A percentile compares a stretch with the other conserved stretches of the same genome.
phyloP scores from a whole-genome alignment of 805 yeast genomes.

The Yamadazyma philogaea region DNA sequence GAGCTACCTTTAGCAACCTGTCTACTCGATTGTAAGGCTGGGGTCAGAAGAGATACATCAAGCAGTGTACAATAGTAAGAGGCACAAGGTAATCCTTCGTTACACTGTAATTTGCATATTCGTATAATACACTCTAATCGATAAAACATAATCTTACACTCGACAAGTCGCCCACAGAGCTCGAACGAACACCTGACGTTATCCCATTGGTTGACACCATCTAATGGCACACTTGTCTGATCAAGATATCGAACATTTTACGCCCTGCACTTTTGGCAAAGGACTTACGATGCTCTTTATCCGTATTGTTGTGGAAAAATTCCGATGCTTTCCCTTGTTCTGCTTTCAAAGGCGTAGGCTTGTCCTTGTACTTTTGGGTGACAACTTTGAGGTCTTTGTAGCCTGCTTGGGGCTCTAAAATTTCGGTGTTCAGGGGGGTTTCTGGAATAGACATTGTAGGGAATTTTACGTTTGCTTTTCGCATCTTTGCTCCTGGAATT shows the following conservation, averaged over 20 bases:
- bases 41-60: no score
- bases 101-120: background rate
- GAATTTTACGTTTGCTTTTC: conserved; percentile 6
- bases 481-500: conserved; percentile 1
- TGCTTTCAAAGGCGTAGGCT: conserved; percentile 32
- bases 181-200: no score
- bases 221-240: conserved; percentile 21
- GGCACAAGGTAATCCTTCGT: no score
- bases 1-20: no score
- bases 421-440: conserved; percentile 24
- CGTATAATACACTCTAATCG: conserved; percentile 2
- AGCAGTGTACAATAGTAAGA: no score
- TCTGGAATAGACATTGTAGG: conserved; percentile 24
- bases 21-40: no score
- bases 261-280: conserved; percentile 29
- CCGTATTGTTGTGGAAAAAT: conserved; percentile 26
- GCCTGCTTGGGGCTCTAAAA: conserved; percentile 29
- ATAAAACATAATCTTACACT: no score
- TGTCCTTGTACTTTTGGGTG: conserved; percentile 29
- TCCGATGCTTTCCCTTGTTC: conserved; percentile 25
- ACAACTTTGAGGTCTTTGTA: conserved; percentile 27
- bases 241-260: conserved; percentile 19
- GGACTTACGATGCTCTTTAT: conserved; percentile 33
- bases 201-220: no score
- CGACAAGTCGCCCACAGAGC: no score